phyloP scores from a whole-genome alignment of 345 rosid species.

The Pugionium dolabratum region DNA sequence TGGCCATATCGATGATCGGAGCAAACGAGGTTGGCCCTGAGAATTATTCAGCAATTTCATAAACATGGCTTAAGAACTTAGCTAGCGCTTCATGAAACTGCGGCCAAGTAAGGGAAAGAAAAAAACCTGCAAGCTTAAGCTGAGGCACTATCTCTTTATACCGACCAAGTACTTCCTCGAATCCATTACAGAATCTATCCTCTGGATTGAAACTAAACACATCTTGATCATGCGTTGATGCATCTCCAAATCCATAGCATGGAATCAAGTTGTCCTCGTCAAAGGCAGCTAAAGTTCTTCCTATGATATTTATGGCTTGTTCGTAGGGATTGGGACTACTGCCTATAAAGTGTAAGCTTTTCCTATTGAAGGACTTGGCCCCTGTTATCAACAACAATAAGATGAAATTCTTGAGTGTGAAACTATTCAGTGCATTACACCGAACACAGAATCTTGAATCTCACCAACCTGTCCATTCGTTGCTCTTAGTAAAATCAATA shows the following conservation, averaged over 20 bases:
- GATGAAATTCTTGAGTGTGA: slow-evolving; percentile 25
- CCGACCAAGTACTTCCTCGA: slow-evolving; percentile 79
- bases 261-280: slow-evolving; percentile 97
- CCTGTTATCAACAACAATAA: slow-evolving; percentile 47
- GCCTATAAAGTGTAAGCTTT: slow-evolving; percentile 78
- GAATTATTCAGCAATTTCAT: slow-evolving; percentile 1
- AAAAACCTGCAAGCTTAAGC: slow-evolving; percentile 78
- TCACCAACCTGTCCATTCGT: slow-evolving; percentile 89
- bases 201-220: slow-evolving; percentile 78
- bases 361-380: slow-evolving; percentile 63
- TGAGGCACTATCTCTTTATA: slow-evolving; percentile 83
- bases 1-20: slow-evolving; percentile 89
- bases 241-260: slow-evolving; percentile 97
- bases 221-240: slow-evolving; percentile 94
- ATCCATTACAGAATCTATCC: slow-evolving; percentile 77
- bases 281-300: slow-evolving; percentile 78
- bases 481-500: slow-evolving; percentile 97
- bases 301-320: slow-evolving; percentile 88
- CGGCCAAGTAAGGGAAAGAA: slow-evolving; percentile 12
- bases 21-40: slow-evolving; percentile 99
- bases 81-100: background rate
- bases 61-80: slow-evolving; percentile 13
- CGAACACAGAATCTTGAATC: slow-evolving; percentile 26
- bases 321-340: slow-evolving; percentile 77
- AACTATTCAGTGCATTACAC: slow-evolving; percentile 17